Conservation (phyloP, 805 yeast genomes). For the Saccharomycopsis microspora region DNA sequence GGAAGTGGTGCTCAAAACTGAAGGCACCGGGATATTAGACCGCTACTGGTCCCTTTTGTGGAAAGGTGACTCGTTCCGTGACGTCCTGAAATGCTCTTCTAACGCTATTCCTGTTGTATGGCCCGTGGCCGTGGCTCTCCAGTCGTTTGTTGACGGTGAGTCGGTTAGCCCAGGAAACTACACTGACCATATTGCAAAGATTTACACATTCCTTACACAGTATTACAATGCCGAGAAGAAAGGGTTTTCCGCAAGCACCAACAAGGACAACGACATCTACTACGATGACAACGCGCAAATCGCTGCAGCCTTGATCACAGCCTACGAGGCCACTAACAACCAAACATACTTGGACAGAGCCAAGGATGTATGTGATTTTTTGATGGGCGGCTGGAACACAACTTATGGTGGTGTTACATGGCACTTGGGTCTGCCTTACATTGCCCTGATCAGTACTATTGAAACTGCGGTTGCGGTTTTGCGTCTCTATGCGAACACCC, state of each 20-base stretch:
- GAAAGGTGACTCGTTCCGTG: neutral
- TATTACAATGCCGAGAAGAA: conserved; percentile 33
- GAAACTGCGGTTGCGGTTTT: conserved; percentile 55
- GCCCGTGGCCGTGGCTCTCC: conserved; percentile 57
- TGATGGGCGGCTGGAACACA: conserved; percentile 55
- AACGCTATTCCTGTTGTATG: conserved; percentile 29
- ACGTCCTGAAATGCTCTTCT: neutral
- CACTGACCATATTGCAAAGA: conserved; percentile 42
- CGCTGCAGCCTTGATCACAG: conserved; percentile 50
- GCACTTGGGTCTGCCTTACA: conserved; percentile 50
- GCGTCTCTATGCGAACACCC: conserved; percentile 39
- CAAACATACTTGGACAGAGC: conserved; percentile 41
- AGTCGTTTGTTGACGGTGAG: conserved; percentile 58
- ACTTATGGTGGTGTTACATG: conserved; percentile 54
- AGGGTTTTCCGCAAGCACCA: conserved; percentile 58
- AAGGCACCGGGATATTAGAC: conserved; percentile 4
- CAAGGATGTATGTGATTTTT: conserved; percentile 44
- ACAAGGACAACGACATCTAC: conserved; percentile 54
- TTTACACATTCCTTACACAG: conserved; percentile 39
- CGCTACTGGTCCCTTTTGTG: conserved; percentile 7
- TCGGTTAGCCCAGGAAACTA: conserved; percentile 20
- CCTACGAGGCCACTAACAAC: conserved; percentile 57
- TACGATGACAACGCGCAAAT: conserved; percentile 72
- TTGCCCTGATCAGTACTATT: conserved; percentile 57
- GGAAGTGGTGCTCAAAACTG: neutral